Conservation (phyloP, 768 basidiomycete genomes). For the Agaricus subrufescens region DNA sequence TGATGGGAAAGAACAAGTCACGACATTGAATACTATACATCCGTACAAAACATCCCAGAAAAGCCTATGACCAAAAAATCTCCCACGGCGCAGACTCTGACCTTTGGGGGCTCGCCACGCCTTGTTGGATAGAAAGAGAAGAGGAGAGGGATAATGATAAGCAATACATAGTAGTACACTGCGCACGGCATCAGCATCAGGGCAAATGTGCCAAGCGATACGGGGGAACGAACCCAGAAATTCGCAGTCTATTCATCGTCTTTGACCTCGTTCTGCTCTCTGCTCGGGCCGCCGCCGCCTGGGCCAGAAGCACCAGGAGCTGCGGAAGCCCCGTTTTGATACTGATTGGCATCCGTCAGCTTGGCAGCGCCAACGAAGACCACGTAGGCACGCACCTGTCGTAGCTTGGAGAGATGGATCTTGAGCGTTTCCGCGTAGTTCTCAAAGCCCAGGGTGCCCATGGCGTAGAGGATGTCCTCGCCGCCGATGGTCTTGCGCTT, state of each 20-base stretch:
- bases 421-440: slow-evolving; percentile 91
- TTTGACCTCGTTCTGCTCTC: neutral
- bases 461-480: slow-evolving; percentile 95
- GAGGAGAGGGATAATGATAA: slow-evolving; percentile 3
- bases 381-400: slow-evolving; percentile 50
- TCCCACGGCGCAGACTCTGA: neutral
- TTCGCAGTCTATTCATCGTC: neutral
- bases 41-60: no score
- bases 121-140: neutral
- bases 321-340: neutral
- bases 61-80: neutral
- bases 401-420: slow-evolving; percentile 87
- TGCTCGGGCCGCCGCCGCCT: neutral
- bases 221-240: neutral
- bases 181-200: neutral
- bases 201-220: neutral
- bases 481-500: slow-evolving; percentile 98
- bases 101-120: no score
- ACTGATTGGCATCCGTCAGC: neutral
- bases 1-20: neutral
- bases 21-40: no score
- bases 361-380: neutral
- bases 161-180: slow-evolving; percentile 6
- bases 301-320: no score
- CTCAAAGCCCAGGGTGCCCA: slow-evolving; percentile 89